Conservation (phyloP, 2,329 filamentous ascomycete genomes). For the Stagonosporopsis rhizophila region DNA sequence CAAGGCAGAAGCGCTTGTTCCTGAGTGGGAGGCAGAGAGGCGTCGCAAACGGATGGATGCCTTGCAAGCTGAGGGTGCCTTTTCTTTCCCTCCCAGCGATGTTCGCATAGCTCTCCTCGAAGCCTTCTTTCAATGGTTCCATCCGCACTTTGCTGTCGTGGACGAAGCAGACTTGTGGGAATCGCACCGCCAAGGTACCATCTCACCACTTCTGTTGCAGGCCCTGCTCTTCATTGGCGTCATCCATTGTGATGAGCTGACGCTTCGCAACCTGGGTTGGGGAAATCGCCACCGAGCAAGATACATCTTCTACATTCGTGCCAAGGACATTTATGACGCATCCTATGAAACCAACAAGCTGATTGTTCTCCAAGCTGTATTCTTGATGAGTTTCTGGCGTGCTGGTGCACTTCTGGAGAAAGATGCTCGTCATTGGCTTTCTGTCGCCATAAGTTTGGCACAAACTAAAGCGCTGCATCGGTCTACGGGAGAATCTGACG, state of each 20-base stretch:
- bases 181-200: conserved; percentile 49
- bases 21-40: conserved; percentile 47
- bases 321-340: conserved; percentile 61
- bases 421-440: conserved; percentile 49
- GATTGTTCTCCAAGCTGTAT: conserved; percentile 59
- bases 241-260: conserved; percentile 59
- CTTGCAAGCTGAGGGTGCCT: conserved; percentile 51
- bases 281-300: conserved; percentile 59
- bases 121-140: conserved; percentile 65
- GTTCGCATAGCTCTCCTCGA: conserved; percentile 55
- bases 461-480: conserved; percentile 59
- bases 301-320: conserved; percentile 58
- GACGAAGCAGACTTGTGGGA: conserved; percentile 56
- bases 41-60: conserved; percentile 46
- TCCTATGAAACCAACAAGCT: conserved; percentile 62
- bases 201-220: conserved; percentile 61
- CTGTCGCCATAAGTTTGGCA: conserved; percentile 59
- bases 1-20: conserved; percentile 45
- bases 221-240: conserved; percentile 63
- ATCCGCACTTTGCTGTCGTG: conserved; percentile 63
- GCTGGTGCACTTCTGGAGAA: conserved; percentile 53
- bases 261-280: conserved; percentile 56
- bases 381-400: conserved; percentile 64
- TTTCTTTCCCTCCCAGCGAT: conserved; percentile 55
- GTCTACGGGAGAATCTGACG: conserved; percentile 30